A percentile compares a stretch with the other conserved stretches of the same genome.
phyloP scores from a whole-genome alignment of 1,284 basidiomycete species.

The Polyporus tsugae region DNA sequence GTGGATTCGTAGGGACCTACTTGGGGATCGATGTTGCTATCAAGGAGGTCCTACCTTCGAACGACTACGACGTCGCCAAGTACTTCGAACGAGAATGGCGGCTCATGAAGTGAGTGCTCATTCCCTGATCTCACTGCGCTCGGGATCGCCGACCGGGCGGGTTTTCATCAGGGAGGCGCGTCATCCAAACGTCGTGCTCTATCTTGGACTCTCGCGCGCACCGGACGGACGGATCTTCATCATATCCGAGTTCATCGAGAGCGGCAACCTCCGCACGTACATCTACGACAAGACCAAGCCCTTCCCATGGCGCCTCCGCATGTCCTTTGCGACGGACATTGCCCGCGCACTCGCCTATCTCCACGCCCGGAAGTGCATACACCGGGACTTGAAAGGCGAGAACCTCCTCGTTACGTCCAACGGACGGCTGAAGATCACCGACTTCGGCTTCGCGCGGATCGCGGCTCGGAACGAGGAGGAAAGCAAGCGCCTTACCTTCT shows the following conservation, averaged over 20 bases:
- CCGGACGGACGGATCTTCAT: constrained; percentile 91
- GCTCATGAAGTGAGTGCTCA: constrained; percentile 78
- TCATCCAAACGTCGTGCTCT: constrained; percentile 94
- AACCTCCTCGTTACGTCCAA: constrained; percentile 96
- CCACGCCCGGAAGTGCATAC: constrained; percentile 90
- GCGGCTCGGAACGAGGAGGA: constrained; percentile 93
- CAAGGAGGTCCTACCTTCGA: constrained; percentile 93
- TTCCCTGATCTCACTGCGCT: constrained; percentile 1
- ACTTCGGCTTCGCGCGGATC: constrained; percentile 96
- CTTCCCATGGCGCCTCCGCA: constrained; percentile 89
- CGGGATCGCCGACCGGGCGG: constrained; percentile 10
- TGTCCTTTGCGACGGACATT: constrained; percentile 96
- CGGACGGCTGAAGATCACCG: constrained; percentile 94
- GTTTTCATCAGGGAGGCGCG: constrained; percentile 67
- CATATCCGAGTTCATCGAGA: constrained; percentile 89
- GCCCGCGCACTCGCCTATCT: constrained; percentile 95
- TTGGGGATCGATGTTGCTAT: constrained; percentile 96
- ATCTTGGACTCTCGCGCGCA: constrained; percentile 91
- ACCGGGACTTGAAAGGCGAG: constrained; percentile 94
- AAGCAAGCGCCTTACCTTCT: constrained; percentile 91
- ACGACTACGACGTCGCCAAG: constrained; percentile 92
- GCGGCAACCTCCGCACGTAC: constrained; percentile 87
- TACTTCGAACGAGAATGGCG: constrained; percentile 99
- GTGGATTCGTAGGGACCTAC: constrained; percentile 70
- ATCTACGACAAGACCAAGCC: constrained; percentile 83